Evolutionary conservation across 1,284 basidiomycete species (phyloP), one percentile per base, ranked within the genome.

Genomic region (Rhodotorula mucilaginosa): DNA sequence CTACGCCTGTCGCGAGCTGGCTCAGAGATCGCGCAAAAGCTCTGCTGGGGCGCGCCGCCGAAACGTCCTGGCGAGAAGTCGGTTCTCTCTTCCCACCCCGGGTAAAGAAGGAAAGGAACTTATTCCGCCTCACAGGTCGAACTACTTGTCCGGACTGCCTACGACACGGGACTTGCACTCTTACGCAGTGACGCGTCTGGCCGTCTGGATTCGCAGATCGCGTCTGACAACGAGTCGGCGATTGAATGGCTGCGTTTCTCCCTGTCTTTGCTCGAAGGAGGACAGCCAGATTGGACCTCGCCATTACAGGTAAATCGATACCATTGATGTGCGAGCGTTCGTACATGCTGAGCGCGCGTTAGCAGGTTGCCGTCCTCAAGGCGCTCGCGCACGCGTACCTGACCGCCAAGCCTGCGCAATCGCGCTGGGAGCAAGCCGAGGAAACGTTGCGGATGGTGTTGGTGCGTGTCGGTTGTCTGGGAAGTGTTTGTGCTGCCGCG

Each of bases 341-440:
- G 39, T 44, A 13, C 39, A 2, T 29, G 7, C 23, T 21, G 2
- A 7, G 21, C 10, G 8, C 15, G 29, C 18, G 13, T 15, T 8
- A 54, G 8, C 61, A 71, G 70, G 23, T 65, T 46, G n/a, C 49
- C 8, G 46, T 61, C 3, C 70, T 71, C 56, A 65, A 68, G n/a
- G 44, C 47, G 5, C 60, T 71, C 8, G 66, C 49, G n/a, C 59
- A 62, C 29, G 64, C 65, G 12, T 65, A 66, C 18, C 47, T 70
- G 49, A 23, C 44, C 19, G 39, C 51, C 1, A 19, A 15, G 34
- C 51, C 34, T 23, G n/a, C 31, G 19, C 51, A 44, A 15, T 29
- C 46, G 6, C 23, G 39, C 5, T 52, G 52, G 62, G 16, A 18
- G 15, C 57, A 65, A 8, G 66, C 66, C 1, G 70, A 71, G 8